Evolutionary conservation across 129 eudicot species (phyloP).

Genomic region (Flaveria linearis): DNA sequence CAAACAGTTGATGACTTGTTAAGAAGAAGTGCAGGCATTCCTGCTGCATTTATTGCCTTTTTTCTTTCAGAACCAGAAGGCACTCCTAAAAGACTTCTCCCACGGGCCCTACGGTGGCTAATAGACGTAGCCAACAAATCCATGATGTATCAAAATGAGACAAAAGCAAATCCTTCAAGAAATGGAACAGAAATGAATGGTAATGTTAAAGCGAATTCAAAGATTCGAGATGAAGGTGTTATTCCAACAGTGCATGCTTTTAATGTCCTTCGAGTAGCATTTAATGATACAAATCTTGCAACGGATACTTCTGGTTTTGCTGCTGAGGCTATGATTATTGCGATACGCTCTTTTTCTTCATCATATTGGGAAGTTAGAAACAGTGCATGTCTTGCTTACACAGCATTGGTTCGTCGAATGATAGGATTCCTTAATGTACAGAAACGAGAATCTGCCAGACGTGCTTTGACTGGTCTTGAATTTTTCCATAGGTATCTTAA

Average conservation of each 20-base stretch:
- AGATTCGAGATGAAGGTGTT: constrained; percentile 93
- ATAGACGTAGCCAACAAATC: constrained; percentile 63
- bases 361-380: constrained; percentile 87
- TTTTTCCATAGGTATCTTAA: constrained; percentile 77
- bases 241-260: constrained; percentile 98
- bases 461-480: constrained; percentile 87
- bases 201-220: constrained; percentile 46
- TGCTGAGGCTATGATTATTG: constrained; percentile 88
- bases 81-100: constrained; percentile 90
- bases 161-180: constrained; percentile 21
- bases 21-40: constrained; percentile 99
- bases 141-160: constrained; percentile 44
- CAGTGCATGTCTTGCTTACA: constrained; percentile 84
- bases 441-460: constrained; percentile 84
- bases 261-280: constrained; percentile 88
- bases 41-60: constrained; percentile 93
- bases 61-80: constrained; percentile 98
- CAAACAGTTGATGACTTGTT: constrained; percentile 96
- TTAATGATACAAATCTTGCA: constrained; percentile 89
- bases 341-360: constrained; percentile 82
- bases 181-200: constrained; percentile 28
- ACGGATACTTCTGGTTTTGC: constrained; percentile 94
- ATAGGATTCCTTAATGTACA: constrained; percentile 91
- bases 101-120: constrained; percentile 83
- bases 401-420: constrained; percentile 95